Conservation (phyloP, 2,329 filamentous ascomycete species). For the Phialophora chinensis region DNA sequence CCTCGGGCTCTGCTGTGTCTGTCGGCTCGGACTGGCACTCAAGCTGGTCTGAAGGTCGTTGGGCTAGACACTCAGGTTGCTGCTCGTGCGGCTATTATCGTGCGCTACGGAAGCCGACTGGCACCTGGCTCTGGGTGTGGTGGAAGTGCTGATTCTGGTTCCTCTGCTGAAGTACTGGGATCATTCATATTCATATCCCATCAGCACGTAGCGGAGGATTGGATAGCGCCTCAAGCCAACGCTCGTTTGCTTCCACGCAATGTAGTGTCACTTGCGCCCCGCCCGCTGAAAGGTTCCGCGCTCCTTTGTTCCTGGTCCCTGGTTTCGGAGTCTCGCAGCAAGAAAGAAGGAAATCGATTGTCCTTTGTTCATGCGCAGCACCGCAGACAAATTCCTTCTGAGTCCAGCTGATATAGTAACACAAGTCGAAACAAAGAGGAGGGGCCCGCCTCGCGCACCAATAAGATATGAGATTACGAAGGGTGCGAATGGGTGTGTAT, state of each 20-base stretch:
- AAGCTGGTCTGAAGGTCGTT: background rate
- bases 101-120: background rate
- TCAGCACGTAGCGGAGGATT: background rate
- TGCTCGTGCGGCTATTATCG: background rate
- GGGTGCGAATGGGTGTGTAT: background rate
- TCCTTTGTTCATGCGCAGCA: background rate
- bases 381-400: background rate
- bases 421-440: background rate
- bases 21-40: background rate
- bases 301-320: background rate
- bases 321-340: background rate
- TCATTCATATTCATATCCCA: conserved; percentile 16
- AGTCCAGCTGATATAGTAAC: background rate
- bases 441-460: conserved; percentile 1
- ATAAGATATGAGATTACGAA: background rate
- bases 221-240: background rate
- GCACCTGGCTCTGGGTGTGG: background rate
- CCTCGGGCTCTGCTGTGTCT: background rate
- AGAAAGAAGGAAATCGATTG: background rate
- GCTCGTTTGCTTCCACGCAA: conserved; percentile 6
- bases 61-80: background rate
- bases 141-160: background rate
- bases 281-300: background rate
- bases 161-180: conserved; percentile 16
- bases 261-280: background rate